Conservation (phyloP, 208 protist species). For the Borovskyia barvae region DNA sequence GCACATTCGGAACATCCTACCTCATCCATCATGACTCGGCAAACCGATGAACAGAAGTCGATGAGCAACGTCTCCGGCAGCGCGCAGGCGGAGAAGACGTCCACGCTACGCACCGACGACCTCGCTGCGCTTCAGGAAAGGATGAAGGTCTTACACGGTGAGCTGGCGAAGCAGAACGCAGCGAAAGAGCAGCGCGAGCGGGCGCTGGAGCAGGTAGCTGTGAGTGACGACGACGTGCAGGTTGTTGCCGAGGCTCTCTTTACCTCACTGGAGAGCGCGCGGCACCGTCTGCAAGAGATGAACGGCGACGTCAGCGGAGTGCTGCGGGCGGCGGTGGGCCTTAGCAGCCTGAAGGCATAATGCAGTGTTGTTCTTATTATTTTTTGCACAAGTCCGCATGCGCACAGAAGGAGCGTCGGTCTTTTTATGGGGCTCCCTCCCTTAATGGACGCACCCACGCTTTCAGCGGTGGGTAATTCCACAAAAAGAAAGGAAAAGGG, state of each 20-base stretch:
- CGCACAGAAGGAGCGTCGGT: too few species aligned
- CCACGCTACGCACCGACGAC: conserved; percentile 71
- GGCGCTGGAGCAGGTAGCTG: conserved; percentile 37
- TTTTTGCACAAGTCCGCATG: too few species aligned
- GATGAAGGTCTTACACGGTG: conserved; percentile 64
- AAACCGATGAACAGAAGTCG: conserved; percentile 70
- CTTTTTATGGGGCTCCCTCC: too few species aligned
- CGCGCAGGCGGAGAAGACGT: conserved; percentile 56
- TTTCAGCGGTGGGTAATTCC: too few species aligned
- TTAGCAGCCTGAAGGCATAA: conserved; percentile 23
- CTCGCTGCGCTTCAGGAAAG: conserved; percentile 61
- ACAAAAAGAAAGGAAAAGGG: too few species aligned
- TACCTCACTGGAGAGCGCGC: conserved; percentile 35
- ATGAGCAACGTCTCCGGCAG: conserved; percentile 71
- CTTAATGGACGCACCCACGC: too few species aligned
- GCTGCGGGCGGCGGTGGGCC: conserved; percentile 63
- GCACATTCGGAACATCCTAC: not conserved
- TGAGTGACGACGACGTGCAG: conserved; percentile 50
- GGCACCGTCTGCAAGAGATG: conserved; percentile 48
- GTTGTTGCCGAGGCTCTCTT: conserved; percentile 42
- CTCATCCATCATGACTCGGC: conserved; percentile 43
- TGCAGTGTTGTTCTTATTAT: too few species aligned
- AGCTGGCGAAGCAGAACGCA: conserved; percentile 60
- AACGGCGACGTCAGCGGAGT: conserved; percentile 55
- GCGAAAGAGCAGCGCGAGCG: conserved; percentile 52